phyloP scores from a whole-genome alignment of 2,329 filamentous ascomycete genomes.

The Tolypocladium nubicola region DNA sequence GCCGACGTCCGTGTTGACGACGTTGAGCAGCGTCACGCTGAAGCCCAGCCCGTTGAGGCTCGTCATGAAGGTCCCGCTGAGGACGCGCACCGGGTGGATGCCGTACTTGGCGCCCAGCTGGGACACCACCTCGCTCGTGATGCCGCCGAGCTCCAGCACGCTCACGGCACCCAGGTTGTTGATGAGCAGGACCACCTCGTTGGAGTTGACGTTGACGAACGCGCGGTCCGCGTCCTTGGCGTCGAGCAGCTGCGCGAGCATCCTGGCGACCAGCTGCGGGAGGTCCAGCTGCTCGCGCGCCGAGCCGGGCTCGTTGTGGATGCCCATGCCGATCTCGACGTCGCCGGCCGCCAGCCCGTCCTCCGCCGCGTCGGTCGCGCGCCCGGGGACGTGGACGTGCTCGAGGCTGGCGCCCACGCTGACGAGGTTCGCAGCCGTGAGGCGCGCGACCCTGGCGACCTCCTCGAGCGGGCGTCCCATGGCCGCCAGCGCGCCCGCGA shows the following conservation, averaged over 20 bases:
- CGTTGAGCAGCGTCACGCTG: constrained; percentile 59
- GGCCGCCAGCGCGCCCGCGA: constrained; percentile 73
- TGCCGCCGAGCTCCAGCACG: constrained; percentile 60
- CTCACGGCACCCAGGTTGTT: constrained; percentile 71
- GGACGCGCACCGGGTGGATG: constrained; percentile 53
- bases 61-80: constrained; percentile 68
- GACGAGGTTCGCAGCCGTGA: constrained; percentile 66
- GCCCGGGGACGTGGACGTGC: constrained; percentile 88
- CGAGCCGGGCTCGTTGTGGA: constrained; percentile 60
- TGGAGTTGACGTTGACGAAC: constrained; percentile 52
- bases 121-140: constrained; percentile 55
- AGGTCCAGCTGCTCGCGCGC: constrained; percentile 40
- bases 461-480: constrained; percentile 57
- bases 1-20: constrained; percentile 46
- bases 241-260: constrained; percentile 62
- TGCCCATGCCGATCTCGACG: constrained; percentile 65
- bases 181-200: constrained; percentile 58
- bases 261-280: constrained; percentile 46
- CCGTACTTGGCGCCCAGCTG: constrained; percentile 48
- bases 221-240: constrained; percentile 56
- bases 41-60: constrained; percentile 69
- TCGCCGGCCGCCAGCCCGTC: constrained; percentile 38
- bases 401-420: constrained; percentile 78
- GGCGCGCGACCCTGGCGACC: constrained; percentile 59
- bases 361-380: constrained; percentile 43